Evolutionary conservation across 1,139 yeast genomes (phyloP), one percentile per base, ranked within the genome.

Genomic region (Scheffersomyces cryptocercus): DNA sequence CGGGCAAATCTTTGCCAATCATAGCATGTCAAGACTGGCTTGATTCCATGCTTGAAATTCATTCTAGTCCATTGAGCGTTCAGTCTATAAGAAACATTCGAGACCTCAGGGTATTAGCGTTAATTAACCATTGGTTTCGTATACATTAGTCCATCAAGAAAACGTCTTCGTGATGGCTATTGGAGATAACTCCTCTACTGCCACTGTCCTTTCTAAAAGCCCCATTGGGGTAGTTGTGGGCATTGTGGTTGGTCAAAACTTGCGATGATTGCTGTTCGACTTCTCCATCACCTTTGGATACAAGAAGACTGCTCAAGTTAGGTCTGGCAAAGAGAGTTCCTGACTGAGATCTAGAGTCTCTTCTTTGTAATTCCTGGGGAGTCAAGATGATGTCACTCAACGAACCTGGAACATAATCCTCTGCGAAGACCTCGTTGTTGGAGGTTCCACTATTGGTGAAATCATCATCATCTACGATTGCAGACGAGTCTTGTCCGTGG

Each of bases 401-500:
- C 20, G 89, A 78, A 1, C 84, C 82, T 2, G 96, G 96, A 2
- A 88, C 88, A 54, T 80, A 85, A 56, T 87, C 95, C 51, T 86
- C 90, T 47, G 77, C 85, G 54, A 72, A 77, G 14, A 75, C 58
- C 14, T 54, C 63, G 28, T 55, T 59, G n/a, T 54, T 61, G n/a
- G 36, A 49, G 5, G 38, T 38, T 9, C 41, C 42, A 40, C 43
- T 46, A 29, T 48, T 43, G 24, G 33, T 41, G 31, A 49, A 52
- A 36, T 52, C 56, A 15, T 52, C 58, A 28, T 56, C 61, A 29
- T 59, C 64, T 3, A 40, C 52, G 24, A 58, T 47, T 3, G 60
- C 59, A 5, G 57, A 51, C 14, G 52, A 46, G 36, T 48, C 51
- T 20, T 31, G 35, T 15, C 24, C 20, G 15, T 31, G 15, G 31